These are phyloP conservation scores for Paraleonurus japonicus DNA, from an alignment of 257 asterid species.

Conservation along the genomic window DNA sequence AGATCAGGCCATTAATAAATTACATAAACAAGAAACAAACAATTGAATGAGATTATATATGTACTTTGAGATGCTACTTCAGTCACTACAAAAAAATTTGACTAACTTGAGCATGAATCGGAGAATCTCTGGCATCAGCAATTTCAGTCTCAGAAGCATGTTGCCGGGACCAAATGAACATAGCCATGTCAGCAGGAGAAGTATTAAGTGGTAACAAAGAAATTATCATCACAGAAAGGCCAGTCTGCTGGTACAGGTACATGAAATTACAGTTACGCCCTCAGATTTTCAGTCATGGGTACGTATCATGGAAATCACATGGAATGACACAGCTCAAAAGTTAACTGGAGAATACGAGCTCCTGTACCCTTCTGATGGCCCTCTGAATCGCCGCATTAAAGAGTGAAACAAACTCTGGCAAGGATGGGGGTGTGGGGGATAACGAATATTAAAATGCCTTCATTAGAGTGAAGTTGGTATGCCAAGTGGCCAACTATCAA, in stretches of 20 bases:
- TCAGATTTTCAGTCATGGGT: slow-evolving; percentile 1
- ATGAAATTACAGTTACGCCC: slow-evolving; percentile 5
- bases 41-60: slow-evolving; percentile 11
- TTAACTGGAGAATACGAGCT: slow-evolving; percentile 88
- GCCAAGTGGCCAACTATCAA: neutral
- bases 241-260: slow-evolving; percentile 1
- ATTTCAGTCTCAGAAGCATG: slow-evolving; percentile 1
- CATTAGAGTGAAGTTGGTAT: neutral
- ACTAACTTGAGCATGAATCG: slow-evolving; percentile 8
- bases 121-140: slow-evolving; percentile 12
- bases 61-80: slow-evolving; percentile 16
- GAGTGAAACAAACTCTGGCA: slow-evolving; percentile 62
- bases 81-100: slow-evolving; percentile 27
- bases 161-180: neutral
- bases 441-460: neutral
- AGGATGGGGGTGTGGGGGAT: neutral
- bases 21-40: slow-evolving; percentile 26
- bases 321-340: slow-evolving; percentile 44
- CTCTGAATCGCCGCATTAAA: slow-evolving; percentile 63
- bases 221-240: slow-evolving; percentile 13
- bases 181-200: slow-evolving; percentile 6
- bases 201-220: neutral
- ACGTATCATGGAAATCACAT: neutral
- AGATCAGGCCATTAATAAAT: neutral
- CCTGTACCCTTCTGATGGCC: slow-evolving; percentile 76